A percentile compares a stretch with the other conserved stretches of the same genome.
Evolutionary conservation across 495 filamentous ascomycete genomes (phyloP).

Genomic region (Filosporella fistucella): DNA sequence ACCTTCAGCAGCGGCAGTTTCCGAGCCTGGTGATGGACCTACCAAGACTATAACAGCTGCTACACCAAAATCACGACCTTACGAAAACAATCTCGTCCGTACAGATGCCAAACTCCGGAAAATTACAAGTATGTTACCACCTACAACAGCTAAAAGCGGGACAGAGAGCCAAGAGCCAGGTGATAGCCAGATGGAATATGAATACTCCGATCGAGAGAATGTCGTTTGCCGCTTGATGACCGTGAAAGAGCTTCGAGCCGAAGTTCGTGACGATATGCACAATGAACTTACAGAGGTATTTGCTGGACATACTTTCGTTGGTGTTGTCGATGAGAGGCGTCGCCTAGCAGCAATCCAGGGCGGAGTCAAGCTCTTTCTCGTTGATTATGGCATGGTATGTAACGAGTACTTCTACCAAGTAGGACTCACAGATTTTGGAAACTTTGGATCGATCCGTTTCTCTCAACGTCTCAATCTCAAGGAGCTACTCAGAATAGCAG

Average conservation of each 20-base stretch:
- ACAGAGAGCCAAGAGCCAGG: conserved; percentile 13
- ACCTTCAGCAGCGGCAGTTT: conserved; percentile 28
- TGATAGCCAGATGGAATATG: conserved; percentile 53
- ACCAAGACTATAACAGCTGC: conserved; percentile 9
- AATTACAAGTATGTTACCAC: conserved; percentile 89
- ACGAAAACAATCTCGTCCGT: conserved; percentile 86
- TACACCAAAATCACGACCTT: conserved; percentile 54
- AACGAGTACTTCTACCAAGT: conserved; percentile 97
- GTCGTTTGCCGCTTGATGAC: conserved; percentile 68
- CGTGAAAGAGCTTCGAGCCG: conserved; percentile 73
- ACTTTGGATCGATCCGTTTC: conserved; percentile 83
- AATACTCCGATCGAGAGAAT: conserved; percentile 62
- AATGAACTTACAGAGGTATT: conserved; percentile 85
- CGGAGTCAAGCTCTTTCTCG: conserved; percentile 86
- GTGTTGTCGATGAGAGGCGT: conserved; percentile 80
- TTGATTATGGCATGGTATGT: conserved; percentile 88
- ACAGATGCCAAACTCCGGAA: conserved; percentile 89
- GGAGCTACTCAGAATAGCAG: conserved; percentile 69
- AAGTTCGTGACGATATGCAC: conserved; percentile 82
- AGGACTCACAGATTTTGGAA: conserved; percentile 92
- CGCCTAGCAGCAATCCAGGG: conserved; percentile 90
- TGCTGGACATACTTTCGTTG: conserved; percentile 88
- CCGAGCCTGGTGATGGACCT: conserved; percentile 25
- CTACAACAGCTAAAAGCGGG: conserved; percentile 15
- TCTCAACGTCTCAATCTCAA: conserved; percentile 67